Evolutionary conservation across 2,329 filamentous ascomycete species (phyloP).

Genomic region (Sporothrix luriei): DNA sequence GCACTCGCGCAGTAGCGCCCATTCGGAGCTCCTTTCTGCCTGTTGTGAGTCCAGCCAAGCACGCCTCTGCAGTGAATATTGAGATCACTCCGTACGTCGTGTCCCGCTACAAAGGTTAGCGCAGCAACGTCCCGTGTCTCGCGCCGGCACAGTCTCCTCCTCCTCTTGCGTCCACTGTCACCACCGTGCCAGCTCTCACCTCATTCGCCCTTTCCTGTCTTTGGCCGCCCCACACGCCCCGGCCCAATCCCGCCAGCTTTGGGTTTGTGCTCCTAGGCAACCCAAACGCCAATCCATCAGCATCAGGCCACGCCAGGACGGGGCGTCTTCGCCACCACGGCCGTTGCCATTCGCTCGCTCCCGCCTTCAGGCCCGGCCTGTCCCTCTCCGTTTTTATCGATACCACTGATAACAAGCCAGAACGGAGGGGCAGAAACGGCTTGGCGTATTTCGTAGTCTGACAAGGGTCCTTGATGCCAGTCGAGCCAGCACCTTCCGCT

Average conservation of each 20-base stretch:
- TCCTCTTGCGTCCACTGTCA: background rate
- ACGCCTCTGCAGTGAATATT: background rate
- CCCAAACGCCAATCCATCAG: background rate
- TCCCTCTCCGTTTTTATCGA: slow-evolving; percentile 15
- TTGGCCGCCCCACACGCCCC: slow-evolving; percentile 16
- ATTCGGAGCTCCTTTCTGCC: slow-evolving; percentile 27
- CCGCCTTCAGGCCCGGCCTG: slow-evolving; percentile 5
- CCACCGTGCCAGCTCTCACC: background rate
- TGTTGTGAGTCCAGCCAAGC: background rate
- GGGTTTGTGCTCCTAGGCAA: background rate
- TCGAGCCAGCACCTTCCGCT: background rate
- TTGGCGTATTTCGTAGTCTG: background rate
- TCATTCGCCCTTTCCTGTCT: background rate
- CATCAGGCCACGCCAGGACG: background rate
- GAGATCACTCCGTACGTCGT: slow-evolving; percentile 21
- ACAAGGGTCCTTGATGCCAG: slow-evolving; percentile 4
- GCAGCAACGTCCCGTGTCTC: slow-evolving; percentile 29
- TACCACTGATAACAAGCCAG: slow-evolving; percentile 24
- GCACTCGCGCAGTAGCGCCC: slow-evolving; percentile 15
- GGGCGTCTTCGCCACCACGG: slow-evolving; percentile 8
- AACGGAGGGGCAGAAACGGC: slow-evolving; percentile 21
- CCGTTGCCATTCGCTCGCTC: slow-evolving; percentile 19
- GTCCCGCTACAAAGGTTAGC: slow-evolving; percentile 24
- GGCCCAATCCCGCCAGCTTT: background rate
- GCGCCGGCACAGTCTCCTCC: slow-evolving; percentile 11